These are phyloP conservation scores for Chlorella sorokiniana DNA, from an alignment of 139 green algal species.

Conservation along the genomic window DNA sequence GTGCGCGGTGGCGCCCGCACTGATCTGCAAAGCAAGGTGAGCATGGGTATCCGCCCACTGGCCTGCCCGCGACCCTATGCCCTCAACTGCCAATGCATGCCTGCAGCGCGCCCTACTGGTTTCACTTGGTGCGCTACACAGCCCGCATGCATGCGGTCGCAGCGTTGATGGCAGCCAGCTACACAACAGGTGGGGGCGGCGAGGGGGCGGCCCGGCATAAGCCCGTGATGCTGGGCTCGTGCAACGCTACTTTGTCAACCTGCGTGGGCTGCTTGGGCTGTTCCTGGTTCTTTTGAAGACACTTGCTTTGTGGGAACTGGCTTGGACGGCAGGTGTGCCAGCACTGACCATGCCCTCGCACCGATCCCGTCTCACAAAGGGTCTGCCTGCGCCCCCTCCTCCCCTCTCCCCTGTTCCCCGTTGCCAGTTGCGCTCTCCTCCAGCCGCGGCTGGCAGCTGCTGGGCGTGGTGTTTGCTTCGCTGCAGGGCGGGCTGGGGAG, in stretches of 20 bases:
- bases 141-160: conserved; percentile 41
- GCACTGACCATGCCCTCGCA: too few species aligned
- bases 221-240: too few species aligned
- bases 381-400: neutral
- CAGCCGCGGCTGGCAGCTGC: conserved; percentile 45
- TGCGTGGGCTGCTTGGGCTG: too few species aligned
- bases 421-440: conserved; percentile 42
- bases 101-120: conserved; percentile 50
- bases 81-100: neutral
- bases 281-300: too few species aligned
- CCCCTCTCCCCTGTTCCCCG: neutral
- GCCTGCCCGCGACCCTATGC: neutral
- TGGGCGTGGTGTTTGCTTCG: conserved; percentile 59
- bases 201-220: too few species aligned
- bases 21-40: conserved; percentile 59
- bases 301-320: too few species aligned
- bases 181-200: conserved; percentile 17
- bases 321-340: too few species aligned
- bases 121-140: conserved; percentile 54
- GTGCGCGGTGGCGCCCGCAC: conserved; percentile 52
- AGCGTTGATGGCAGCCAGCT: conserved; percentile 54
- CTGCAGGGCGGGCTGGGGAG: conserved; percentile 69
- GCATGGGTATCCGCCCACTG: neutral
- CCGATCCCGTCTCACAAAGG: too few species aligned
- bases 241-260: too few species aligned